Evolutionary conservation across 352 stramenopile species (phyloP).

Genomic region (Phytophthora sp.): DNA sequence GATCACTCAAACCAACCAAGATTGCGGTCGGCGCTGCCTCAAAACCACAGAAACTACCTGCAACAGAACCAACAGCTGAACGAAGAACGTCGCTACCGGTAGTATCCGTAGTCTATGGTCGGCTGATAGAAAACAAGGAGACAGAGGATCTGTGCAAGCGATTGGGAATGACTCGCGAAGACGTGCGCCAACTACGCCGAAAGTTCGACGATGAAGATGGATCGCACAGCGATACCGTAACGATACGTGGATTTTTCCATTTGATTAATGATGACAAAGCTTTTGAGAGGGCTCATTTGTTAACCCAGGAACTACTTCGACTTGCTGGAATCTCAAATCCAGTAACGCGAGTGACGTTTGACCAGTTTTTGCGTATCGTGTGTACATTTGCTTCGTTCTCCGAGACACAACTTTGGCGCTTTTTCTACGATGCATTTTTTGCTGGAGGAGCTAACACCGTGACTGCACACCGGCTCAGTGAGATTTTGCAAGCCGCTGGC

Average conservation of each 20-base stretch:
- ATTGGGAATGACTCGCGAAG: slow-evolving; percentile 37
- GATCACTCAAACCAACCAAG: slow-evolving; percentile 22
- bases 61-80: neutral
- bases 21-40: slow-evolving; percentile 15
- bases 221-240: slow-evolving; percentile 40
- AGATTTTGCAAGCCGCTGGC: slow-evolving; percentile 50
- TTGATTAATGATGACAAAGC: slow-evolving; percentile 49
- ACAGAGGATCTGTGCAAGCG: slow-evolving; percentile 38
- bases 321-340: slow-evolving; percentile 29
- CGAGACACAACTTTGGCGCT: slow-evolving; percentile 55
- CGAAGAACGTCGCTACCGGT: slow-evolving; percentile 3
- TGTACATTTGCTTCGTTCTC: slow-evolving; percentile 57
- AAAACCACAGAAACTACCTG: neutral
- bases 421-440: slow-evolving; percentile 63
- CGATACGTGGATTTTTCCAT: slow-evolving; percentile 55
- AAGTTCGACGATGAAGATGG: slow-evolving; percentile 51
- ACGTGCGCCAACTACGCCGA: slow-evolving; percentile 38
- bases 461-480: slow-evolving; percentile 43
- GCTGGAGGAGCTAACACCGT: slow-evolving; percentile 27
- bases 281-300: slow-evolving; percentile 42
- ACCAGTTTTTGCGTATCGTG: slow-evolving; percentile 56
- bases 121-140: slow-evolving; percentile 30
- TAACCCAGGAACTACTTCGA: slow-evolving; percentile 53
- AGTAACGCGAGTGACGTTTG: slow-evolving; percentile 50
- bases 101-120: slow-evolving; percentile 18